Evolutionary conservation across 2,329 filamentous ascomycete species (phyloP).

Genomic region (Colletotrichum somersetense): DNA sequence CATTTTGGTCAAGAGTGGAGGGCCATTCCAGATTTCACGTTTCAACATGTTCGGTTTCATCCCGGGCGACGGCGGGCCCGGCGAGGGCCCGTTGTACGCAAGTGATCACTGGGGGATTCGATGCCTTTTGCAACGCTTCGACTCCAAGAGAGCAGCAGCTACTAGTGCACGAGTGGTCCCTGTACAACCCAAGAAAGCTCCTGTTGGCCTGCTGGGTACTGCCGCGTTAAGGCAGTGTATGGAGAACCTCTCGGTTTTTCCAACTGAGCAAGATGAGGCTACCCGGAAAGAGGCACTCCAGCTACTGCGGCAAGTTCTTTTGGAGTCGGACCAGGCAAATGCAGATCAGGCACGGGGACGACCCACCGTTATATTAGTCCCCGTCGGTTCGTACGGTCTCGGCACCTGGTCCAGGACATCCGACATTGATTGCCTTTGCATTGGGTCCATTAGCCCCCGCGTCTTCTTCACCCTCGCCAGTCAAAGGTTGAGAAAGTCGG

Average conservation of each 20-base stretch:
- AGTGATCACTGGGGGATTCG: constrained; percentile 73
- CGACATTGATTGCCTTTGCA: constrained; percentile 75
- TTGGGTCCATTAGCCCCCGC: constrained; percentile 70
- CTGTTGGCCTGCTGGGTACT: constrained; percentile 48
- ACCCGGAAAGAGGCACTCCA: constrained; percentile 59
- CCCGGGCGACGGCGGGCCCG: constrained; percentile 42
- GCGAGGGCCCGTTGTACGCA: constrained; percentile 48
- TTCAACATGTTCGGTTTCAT: constrained; percentile 72
- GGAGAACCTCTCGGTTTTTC: constrained; percentile 56
- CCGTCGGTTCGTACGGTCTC: constrained; percentile 76
- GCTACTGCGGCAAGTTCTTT: constrained; percentile 58
- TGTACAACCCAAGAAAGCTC: constrained; percentile 51
- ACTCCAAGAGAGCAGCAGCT: not conserved
- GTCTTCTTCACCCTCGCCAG: constrained; percentile 72
- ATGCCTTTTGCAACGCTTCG: constrained; percentile 52
- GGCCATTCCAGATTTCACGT: constrained; percentile 52
- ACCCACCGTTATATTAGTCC: constrained; percentile 62
- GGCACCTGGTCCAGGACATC: constrained; percentile 71
- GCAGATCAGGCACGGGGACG: constrained; percentile 38
- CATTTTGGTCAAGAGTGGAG: constrained; percentile 65
- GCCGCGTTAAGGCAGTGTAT: constrained; percentile 56
- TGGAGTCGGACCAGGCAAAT: constrained; percentile 48
- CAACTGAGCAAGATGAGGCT: constrained; percentile 58
- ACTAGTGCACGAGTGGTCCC: constrained; percentile 46
- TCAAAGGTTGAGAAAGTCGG: constrained; percentile 65